Evolutionary conservation across 805 yeast genomes (phyloP).

Genomic region (Saturnispora quitensis): DNA sequence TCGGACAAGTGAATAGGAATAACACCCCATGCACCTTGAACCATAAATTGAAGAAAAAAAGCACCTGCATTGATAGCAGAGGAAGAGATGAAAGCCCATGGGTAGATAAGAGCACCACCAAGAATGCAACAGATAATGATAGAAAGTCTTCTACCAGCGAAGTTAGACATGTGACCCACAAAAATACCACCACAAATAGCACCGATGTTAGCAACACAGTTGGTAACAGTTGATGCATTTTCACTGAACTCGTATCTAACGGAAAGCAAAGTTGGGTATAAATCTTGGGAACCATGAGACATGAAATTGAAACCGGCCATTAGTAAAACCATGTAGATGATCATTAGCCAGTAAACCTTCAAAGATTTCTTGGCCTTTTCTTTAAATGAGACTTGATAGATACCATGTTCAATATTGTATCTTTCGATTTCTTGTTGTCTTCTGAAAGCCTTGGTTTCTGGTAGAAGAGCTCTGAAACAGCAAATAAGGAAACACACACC

Average conservation of each 20-base stretch:
- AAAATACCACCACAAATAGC: constrained; percentile 48
- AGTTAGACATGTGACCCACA: constrained; percentile 46
- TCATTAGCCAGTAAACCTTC: constrained; percentile 47
- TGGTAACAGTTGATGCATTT: constrained; percentile 44
- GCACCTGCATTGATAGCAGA: constrained; percentile 49
- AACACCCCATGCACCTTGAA: constrained; percentile 66
- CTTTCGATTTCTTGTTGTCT: constrained; percentile 31
- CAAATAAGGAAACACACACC: constrained; percentile 40
- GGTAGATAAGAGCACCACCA: constrained; percentile 56
- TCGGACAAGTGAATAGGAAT: constrained; percentile 54
- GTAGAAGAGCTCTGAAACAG: constrained; percentile 34
- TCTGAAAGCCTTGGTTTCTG: constrained; percentile 47
- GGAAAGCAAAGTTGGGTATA: constrained; percentile 46
- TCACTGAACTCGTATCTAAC: constrained; percentile 35
- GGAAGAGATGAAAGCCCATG: constrained; percentile 45
- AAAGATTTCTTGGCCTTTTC: constrained; percentile 29
- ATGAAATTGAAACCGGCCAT: constrained; percentile 58
- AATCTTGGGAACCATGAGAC: constrained; percentile 58
- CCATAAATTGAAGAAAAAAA: constrained; percentile 52
- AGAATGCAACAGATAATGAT: constrained; percentile 42
- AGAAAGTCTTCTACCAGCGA: constrained; percentile 46
- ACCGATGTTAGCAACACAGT: constrained; percentile 49
- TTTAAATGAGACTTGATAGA: constrained; percentile 26
- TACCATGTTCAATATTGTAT: constrained; percentile 24
- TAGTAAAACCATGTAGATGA: constrained; percentile 45